Conservation (phyloP, 1,284 basidiomycete genomes). For the Phaffia rhodozyma region DNA sequence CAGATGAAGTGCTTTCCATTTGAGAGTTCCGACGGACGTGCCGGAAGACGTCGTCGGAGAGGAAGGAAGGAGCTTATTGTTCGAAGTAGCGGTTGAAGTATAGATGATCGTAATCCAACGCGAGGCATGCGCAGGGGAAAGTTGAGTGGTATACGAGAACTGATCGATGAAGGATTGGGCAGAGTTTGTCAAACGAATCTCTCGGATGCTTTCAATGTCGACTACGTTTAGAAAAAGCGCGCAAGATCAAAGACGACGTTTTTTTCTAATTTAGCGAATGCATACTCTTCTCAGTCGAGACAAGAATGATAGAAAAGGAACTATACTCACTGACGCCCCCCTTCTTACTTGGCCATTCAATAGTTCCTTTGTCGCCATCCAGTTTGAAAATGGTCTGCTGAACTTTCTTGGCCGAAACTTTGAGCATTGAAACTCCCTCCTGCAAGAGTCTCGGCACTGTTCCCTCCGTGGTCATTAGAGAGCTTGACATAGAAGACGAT, state of each 20-base stretch:
- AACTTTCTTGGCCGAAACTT: slow-evolving; percentile 74
- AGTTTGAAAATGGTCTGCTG: slow-evolving; percentile 62
- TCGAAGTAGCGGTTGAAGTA: slow-evolving; percentile 41
- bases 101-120: slow-evolving; percentile 42
- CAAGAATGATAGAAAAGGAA: neutral
- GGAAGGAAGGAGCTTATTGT: slow-evolving; percentile 61
- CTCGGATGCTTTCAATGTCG: slow-evolving; percentile 79
- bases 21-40: slow-evolving; percentile 46
- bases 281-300: neutral
- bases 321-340: slow-evolving; percentile 53
- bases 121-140: slow-evolving; percentile 34
- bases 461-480: too few relatives aligned
- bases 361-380: slow-evolving; percentile 59
- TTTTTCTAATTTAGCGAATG: neutral
- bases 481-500: too few relatives aligned
- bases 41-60: slow-evolving; percentile 38
- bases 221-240: slow-evolving; percentile 42
- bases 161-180: slow-evolving; percentile 67
- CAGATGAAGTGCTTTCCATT: slow-evolving; percentile 86
- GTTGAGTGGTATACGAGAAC: slow-evolving; percentile 40
- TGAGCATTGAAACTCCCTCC: slow-evolving; percentile 62
- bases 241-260: neutral
- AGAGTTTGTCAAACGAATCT: slow-evolving; percentile 67
- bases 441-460: slow-evolving; percentile 17
- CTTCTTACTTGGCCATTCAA: slow-evolving; percentile 74